phyloP scores from a whole-genome alignment of 2,329 filamentous ascomycete species.

The Xylaria sp. region DNA sequence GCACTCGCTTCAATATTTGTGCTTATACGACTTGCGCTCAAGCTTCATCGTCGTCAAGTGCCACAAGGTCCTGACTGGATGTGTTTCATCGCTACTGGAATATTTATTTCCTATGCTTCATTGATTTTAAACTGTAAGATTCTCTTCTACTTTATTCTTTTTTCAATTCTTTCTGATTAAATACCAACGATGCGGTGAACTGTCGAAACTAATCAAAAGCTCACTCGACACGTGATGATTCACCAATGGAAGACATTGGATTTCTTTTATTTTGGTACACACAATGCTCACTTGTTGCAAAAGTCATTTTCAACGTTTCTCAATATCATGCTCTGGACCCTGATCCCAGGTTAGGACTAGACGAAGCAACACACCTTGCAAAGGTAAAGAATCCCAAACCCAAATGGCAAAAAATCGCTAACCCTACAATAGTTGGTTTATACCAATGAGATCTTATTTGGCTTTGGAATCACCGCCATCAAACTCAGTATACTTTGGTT shows the following conservation, averaged over 20 bases:
- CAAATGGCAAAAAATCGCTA: not conserved
- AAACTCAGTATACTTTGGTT: conserved; percentile 35
- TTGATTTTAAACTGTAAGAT: conserved; percentile 23
- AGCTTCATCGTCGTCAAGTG: conserved; percentile 8
- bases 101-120: conserved; percentile 5
- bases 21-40: conserved; percentile 12
- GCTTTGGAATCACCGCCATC: conserved; percentile 24
- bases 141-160: not conserved
- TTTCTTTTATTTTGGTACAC: not conserved
- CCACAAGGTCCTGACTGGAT: conserved; percentile 23
- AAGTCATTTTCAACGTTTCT: conserved; percentile 26
- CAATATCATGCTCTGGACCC: conserved; percentile 11
- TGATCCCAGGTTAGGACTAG: not conserved
- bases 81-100: conserved; percentile 15
- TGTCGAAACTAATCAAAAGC: not conserved
- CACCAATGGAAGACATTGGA: not conserved
- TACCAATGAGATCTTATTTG: conserved; percentile 25
- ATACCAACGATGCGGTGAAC: not conserved
- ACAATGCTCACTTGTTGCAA: not conserved
- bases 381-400: not conserved
- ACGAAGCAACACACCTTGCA: conserved; percentile 15
- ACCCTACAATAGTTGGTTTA: conserved; percentile 5
- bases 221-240: not conserved
- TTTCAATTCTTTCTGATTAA: not conserved
- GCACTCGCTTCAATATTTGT: conserved; percentile 14